These are phyloP conservation scores for Botrytis tulipae DNA, from an alignment of 2,329 filamentous ascomycete genomes.

Conservation along the genomic window DNA sequence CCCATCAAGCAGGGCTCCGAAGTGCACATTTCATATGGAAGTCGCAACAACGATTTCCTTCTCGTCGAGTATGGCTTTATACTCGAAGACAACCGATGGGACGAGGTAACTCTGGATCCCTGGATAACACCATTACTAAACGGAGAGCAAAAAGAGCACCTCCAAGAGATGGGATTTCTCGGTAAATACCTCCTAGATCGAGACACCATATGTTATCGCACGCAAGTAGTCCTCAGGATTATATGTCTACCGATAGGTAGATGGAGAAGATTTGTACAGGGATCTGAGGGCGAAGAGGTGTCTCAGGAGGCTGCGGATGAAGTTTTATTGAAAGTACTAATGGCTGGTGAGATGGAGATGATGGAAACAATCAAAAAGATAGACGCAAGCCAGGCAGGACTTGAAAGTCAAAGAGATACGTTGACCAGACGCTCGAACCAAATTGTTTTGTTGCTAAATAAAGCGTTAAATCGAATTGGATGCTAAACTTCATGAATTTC, in stretches of 20 bases:
- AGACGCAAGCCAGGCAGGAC: conserved; percentile 22
- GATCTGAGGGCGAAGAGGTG: conserved; percentile 46
- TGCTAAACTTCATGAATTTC: not conserved
- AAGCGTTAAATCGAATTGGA: conserved; percentile 26
- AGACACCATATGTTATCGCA: conserved; percentile 53
- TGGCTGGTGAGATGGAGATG: conserved; percentile 18
- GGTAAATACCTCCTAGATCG: conserved; percentile 52
- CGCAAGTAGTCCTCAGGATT: conserved; percentile 52
- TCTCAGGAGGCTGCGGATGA: conserved; percentile 44
- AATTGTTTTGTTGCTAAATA: conserved; percentile 26
- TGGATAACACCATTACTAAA: conserved; percentile 33
- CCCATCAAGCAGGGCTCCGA: conserved; percentile 59
- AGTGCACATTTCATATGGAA: conserved; percentile 67
- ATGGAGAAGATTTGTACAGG: conserved; percentile 49
- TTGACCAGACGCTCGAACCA: conserved; percentile 32
- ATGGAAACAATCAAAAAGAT: conserved; percentile 22
- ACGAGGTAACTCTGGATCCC: conserved; percentile 36
- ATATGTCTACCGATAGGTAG: conserved; percentile 40
- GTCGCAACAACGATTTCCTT: conserved; percentile 70
- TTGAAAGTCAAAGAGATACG: conserved; percentile 26
- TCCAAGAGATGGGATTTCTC: conserved; percentile 50
- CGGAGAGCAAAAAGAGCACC: conserved; percentile 38
- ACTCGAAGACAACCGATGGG: conserved; percentile 35
- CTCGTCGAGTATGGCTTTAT: conserved; percentile 59
- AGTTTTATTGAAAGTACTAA: conserved; percentile 39